Percentiles rank a stretch among this genome's conserved stretches.
Evolutionary conservation across 768 basidiomycete species (phyloP).

Genomic region (Suillus plorans): DNA sequence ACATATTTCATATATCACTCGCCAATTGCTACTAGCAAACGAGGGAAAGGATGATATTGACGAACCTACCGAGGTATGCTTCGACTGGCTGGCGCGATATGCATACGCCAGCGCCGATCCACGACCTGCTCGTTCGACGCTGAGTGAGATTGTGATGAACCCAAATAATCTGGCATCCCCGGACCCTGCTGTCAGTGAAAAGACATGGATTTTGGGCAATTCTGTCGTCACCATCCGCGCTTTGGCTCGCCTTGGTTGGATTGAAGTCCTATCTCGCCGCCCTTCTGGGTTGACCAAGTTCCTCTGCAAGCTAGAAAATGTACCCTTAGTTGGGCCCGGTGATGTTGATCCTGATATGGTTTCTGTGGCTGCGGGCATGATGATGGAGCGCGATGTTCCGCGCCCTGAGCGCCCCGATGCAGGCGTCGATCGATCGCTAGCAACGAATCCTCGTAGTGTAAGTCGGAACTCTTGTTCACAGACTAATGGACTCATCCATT

Average conservation of each 20-base stretch:
- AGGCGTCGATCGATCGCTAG: background rate
- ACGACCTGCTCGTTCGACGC: slow-evolving; percentile 74
- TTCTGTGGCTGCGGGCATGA: slow-evolving; percentile 68
- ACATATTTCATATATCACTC: slow-evolving; percentile 83
- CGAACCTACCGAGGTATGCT: slow-evolving; percentile 92
- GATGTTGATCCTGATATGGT: slow-evolving; percentile 81
- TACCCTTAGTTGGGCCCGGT: slow-evolving; percentile 80
- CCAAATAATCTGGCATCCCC: slow-evolving; percentile 34
- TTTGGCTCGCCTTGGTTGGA: slow-evolving; percentile 78
- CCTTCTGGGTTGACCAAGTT: slow-evolving; percentile 89
- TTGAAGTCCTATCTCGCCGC: slow-evolving; percentile 79
- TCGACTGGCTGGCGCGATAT: slow-evolving; percentile 96
- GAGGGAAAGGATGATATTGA: slow-evolving; percentile 73
- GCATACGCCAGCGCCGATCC: slow-evolving; percentile 95
- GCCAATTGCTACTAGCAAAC: slow-evolving; percentile 84
- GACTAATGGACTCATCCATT: background rate
- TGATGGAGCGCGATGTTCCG: slow-evolving; percentile 61
- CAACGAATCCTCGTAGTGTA: background rate
- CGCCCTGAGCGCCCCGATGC: slow-evolving; percentile 29
- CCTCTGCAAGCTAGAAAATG: slow-evolving; percentile 84
- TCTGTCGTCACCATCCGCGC: slow-evolving; percentile 81
- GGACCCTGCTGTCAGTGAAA: slow-evolving; percentile 52
- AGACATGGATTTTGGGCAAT: slow-evolving; percentile 86
- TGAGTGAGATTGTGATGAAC: slow-evolving; percentile 79
- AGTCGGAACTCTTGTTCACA: background rate